Conservation (phyloP, 306 rosid species). For the Rubus parviflorus region DNA sequence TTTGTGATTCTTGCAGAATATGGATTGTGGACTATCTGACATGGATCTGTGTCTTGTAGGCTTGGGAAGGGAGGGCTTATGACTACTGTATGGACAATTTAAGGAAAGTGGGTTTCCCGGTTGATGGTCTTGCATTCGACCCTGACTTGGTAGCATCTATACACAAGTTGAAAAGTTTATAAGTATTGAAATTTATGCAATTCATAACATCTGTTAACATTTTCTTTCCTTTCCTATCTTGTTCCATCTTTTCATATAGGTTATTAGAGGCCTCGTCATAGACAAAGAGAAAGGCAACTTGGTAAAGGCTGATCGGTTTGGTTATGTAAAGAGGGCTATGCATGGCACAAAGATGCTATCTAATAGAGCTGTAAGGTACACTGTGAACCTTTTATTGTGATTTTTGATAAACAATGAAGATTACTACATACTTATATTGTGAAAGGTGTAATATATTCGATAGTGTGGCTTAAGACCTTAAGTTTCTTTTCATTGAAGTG, state of each 20-base stretch:
- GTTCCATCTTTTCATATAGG: conserved; percentile 41
- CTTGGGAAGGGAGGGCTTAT: conserved; percentile 99
- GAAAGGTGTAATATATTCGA: conserved; percentile 38
- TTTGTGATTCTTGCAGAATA: background rate
- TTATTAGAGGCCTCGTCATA: conserved; percentile 96
- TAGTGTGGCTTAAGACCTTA: conserved; percentile 45
- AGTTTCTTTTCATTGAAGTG: conserved; percentile 73
- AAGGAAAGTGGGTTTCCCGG: conserved; percentile 85
- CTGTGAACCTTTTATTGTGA: conserved; percentile 26
- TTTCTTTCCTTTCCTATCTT: background rate
- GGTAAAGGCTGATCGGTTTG: conserved; percentile 97
- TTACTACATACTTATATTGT: conserved; percentile 3
- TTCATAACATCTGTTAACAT: conserved; percentile 2
- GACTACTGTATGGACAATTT: conserved; percentile 97
- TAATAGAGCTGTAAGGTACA: conserved; percentile 81
- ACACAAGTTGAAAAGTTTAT: conserved; percentile 16
- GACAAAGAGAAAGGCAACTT: conserved; percentile 95
- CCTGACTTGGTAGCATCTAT: conserved; percentile 73
- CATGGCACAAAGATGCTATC: conserved; percentile 94
- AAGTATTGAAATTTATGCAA: conserved; percentile 15
- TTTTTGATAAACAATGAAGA: conserved; percentile 3
- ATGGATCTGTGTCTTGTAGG: conserved; percentile 45
- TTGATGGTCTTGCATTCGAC: conserved; percentile 87
- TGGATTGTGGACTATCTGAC: conserved; percentile 19
- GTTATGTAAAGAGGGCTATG: conserved; percentile 92